Base-by-base conservation (phyloP, 2,329 filamentous ascomycete species). In the Aureobasidium subglaciale region DNA sequence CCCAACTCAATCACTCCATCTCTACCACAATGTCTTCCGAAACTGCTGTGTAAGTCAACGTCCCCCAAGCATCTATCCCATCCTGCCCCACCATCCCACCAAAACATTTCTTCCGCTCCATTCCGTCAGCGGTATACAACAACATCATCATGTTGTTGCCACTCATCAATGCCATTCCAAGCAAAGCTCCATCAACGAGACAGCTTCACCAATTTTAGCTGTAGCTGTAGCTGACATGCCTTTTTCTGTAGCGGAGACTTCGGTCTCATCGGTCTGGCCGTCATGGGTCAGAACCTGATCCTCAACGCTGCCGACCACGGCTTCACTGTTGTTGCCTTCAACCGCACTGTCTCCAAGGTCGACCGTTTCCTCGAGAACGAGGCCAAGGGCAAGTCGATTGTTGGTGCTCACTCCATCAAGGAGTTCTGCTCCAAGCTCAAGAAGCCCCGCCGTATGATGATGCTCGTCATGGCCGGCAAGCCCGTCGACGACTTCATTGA, bases 401-500 rank as follows among this genome's bases (percentile, higher is more conserved):
- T 96, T 63, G 93, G 93, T 73, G 92, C 93, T 67, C 86, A 96
- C 79, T 88, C 85, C 70, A 87, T 90, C 73, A 83, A 96, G 81
- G 93, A 99, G 77, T 96, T 99, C 73, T 84, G 92, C 71, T 77
- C 83, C 76, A 96, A 96, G 84, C 88, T 99, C 73, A 97, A 97
- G 89, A 89, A 83, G 69, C 93, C 93, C 70, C 90, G 93, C 68
- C 88, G 91, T 69, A 84, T 99, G 76, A 99, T 99, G 93, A 84
- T 99, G 70, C 87, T 99, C 65, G 93, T 99, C 78, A 95, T 96
- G 87, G 93, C 93, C 67, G 93, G 93, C 71, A 88, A 93, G 81
- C 87, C 93, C 62, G 93, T 99, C 65, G 93, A 99, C 74, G 89
- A 96, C 80, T 97, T 96, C 86, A 97, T 99, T 70, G 90, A 96